A percentile compares a stretch with the other conserved stretches of the same genome.
These are phyloP conservation scores for Ophiocordyceps australis DNA, from an alignment of 2,329 filamentous ascomycete genomes.

Conservation along the genomic window DNA sequence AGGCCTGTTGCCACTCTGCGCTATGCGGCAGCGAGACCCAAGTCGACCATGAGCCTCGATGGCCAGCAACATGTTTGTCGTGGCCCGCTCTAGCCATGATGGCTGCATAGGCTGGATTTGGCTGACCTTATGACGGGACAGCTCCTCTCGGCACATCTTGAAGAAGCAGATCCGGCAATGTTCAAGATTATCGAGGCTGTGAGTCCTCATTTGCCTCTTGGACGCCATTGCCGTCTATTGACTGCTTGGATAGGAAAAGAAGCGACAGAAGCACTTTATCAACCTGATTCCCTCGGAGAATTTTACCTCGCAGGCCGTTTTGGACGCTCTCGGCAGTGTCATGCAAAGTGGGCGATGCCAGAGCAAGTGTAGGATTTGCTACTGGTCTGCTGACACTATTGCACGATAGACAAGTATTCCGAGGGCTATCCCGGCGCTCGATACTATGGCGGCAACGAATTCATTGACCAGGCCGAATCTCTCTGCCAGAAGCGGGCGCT, in stretches of 20 bases:
- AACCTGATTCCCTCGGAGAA: constrained; percentile 94
- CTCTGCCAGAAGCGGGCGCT: constrained; percentile 83
- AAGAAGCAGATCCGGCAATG: constrained; percentile 72
- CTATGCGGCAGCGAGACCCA: constrained; percentile 15
- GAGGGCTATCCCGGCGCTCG: constrained; percentile 92
- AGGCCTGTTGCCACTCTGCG: constrained; percentile 9
- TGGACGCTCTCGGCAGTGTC: constrained; percentile 80
- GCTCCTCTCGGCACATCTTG: constrained; percentile 63
- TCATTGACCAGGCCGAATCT: constrained; percentile 79
- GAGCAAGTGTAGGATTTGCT: too few relatives aligned
- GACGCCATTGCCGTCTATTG: not conserved
- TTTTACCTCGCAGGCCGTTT: constrained; percentile 82
- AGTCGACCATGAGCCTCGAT: constrained; percentile 30
- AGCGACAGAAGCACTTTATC: constrained; percentile 93
- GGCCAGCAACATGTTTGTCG: constrained; percentile 38
- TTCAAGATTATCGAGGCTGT: constrained; percentile 87
- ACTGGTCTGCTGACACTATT: too few relatives aligned
- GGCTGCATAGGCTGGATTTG: constrained; percentile 5
- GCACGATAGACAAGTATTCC: constrained; percentile 71
- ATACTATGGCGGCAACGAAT: constrained; percentile 94
- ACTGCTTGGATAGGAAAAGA: constrained; percentile 54
- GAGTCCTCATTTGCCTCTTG: constrained; percentile 4
- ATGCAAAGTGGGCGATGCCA: constrained; percentile 59
- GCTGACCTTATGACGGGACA: too few relatives aligned
- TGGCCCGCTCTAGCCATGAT: constrained; percentile 1